Percentiles rank a stretch among this genome's conserved stretches.
Evolutionary conservation across 495 filamentous ascomycete genomes (phyloP).

Genomic region (Haplographium delicatum): DNA sequence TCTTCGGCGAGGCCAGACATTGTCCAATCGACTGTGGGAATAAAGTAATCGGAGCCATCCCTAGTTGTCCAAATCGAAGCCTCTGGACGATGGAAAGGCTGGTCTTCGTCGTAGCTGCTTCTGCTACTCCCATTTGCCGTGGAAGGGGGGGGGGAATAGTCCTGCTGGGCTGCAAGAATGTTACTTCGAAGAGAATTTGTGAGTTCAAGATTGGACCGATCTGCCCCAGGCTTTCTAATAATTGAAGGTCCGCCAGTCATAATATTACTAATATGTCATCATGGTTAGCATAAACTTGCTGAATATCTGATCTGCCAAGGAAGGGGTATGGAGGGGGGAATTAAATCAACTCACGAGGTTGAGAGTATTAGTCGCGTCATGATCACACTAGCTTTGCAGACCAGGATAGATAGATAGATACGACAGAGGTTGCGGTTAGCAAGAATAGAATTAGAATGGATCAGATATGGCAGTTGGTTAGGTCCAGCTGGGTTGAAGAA

Average conservation of each 20-base stretch:
- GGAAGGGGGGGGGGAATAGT: constrained; percentile 35
- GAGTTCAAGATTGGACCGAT: constrained; percentile 84
- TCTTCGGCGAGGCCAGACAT: constrained; percentile 69
- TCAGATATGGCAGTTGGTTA: too few species aligned
- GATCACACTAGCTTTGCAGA: not conserved
- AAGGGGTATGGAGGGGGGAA: not conserved
- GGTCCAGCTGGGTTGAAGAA: not conserved
- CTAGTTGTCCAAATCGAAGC: constrained; percentile 59
- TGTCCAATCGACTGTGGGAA: constrained; percentile 73
- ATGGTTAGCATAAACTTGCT: not conserved
- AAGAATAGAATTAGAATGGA: too few species aligned
- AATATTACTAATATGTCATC: constrained; percentile 60
- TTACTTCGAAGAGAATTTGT: constrained; percentile 79
- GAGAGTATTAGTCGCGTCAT: constrained; percentile 84
- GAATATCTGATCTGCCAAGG: not conserved
- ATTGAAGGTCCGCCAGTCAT: constrained; percentile 74
- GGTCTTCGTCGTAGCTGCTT: constrained; percentile 23
- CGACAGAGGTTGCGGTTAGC: not conserved
- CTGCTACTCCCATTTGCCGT: constrained; percentile 17
- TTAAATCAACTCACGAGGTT: constrained; percentile 59
- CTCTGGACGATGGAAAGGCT: constrained; percentile 21
- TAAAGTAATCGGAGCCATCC: constrained; percentile 56
- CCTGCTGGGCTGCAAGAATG: constrained; percentile 65
- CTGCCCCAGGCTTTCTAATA: constrained; percentile 64
- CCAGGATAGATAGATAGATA: not conserved